Evolutionary conservation across 768 basidiomycete species (phyloP), one percentile per base, ranked within the genome.

Genomic region (Solioccasus polychromus): DNA sequence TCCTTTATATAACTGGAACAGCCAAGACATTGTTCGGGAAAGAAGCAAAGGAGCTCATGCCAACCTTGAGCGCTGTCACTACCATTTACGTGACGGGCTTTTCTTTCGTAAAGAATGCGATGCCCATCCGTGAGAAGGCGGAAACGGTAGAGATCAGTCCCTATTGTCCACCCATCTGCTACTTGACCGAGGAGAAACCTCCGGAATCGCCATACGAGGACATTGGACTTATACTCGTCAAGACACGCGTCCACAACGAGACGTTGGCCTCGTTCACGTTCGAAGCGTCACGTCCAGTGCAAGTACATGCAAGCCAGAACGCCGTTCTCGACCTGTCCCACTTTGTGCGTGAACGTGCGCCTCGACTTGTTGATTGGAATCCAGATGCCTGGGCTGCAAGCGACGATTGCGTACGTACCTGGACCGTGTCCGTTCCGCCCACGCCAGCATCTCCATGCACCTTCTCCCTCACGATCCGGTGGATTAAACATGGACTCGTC

Each of bases 371-470:
- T 71, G 69, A 76, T 3, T 69, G 69, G 25, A 44, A 54, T 10
- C 67, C 71, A 11, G 39, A 41, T 20, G 72, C 74, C 1, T 71
- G 64, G 17, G 67, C 70, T 10, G 63, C 78, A 15, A 80, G 80
- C 53, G 81, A 83, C 56, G 80, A 84, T 52, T 73, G 78, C 39
- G 74, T 84, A 12, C 76, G 81, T 10, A 83, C 81, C 4, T 84
- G 80, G 80, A 82, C 81, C 0, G 68, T 83, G 15, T 81, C 82
- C 2, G 38, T 58, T 10, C 52, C 35, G 24, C 58, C 59, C 15
- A 52, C 59, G 2, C 29, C 42, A 8, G 23, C 39, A 19, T 45
- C 50, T 2, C 52, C 53, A 2, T 3, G 35, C 2, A 47, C 22
- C 0, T 75, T 76, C 58, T 60, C 71, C 14, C 51, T 82, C 9